Conservation (phyloP, 768 basidiomycete genomes). For the Phylloporus arenicola region DNA sequence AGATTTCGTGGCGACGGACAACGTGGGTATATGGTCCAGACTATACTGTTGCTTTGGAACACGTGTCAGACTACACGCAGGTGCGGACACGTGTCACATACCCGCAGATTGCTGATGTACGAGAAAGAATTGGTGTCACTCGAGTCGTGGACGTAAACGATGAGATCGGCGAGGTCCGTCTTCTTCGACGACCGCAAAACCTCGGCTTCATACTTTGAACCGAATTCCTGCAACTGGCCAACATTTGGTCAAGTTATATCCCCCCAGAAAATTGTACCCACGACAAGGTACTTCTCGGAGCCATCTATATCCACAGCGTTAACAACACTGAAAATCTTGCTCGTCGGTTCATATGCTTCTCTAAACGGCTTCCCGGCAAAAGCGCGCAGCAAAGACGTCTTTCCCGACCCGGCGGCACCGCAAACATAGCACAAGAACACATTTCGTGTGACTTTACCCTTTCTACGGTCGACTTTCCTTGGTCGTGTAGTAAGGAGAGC, state of each 20-base stretch:
- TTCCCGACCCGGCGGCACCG: constrained; percentile 93
- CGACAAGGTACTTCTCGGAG: constrained; percentile 93
- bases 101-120: constrained; percentile 94
- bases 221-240: constrained; percentile 89
- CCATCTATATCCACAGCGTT: constrained; percentile 94
- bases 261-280: constrained; percentile 49
- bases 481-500: constrained; percentile 84
- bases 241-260: background rate
- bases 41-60: constrained; percentile 87
- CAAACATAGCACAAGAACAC: constrained; percentile 93
- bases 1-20: constrained; percentile 99
- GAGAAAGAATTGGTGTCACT: constrained; percentile 99
- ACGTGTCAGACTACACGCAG: constrained; percentile 12
- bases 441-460: constrained; percentile 83
- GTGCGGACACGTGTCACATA: constrained; percentile 34
- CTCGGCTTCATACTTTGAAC: constrained; percentile 91
- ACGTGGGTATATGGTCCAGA: constrained; percentile 87
- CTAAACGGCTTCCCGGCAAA: constrained; percentile 82
- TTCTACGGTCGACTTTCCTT: constrained; percentile 77
- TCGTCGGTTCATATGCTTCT: constrained; percentile 80
- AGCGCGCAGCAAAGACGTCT: constrained; percentile 78
- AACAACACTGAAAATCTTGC: constrained; percentile 85
- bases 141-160: constrained; percentile 94
- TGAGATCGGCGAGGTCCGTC: constrained; percentile 87
- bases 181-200: constrained; percentile 85